Evolutionary conservation across 2,329 filamentous ascomycete genomes (phyloP), one percentile per base, ranked within the genome.

Genomic region (Monosporascus sp.): DNA sequence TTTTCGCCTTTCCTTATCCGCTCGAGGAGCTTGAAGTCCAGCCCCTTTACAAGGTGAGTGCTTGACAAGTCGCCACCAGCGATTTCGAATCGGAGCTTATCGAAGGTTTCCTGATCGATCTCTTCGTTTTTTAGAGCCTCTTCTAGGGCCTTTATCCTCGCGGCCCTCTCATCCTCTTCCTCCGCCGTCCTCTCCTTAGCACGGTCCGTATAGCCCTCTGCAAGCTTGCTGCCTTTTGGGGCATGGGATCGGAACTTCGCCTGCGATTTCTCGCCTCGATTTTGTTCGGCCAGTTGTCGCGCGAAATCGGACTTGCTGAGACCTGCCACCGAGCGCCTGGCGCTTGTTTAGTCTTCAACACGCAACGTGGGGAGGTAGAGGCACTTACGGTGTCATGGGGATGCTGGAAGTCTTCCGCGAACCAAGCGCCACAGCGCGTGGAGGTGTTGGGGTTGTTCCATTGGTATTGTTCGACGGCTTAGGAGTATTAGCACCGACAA

Each of bases 41-140:
- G 72, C 0, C 94, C 94, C 67, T 97, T 97, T 48, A 97, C 87
- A 59, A 97, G 72, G 76, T 96, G 91, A 15, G 91, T 96, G 62
- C 85, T 90, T 15, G 76, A 76, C 22, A 92, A 72, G 68, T 96
- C 88, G 7, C 92, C 93, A 3, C 91, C 92, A 1, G 90, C 82
- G 52, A 97, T 90, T 61, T 95, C 82, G 58, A 82, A 81, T 37
- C 88, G 78, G 41, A 93, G 70, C 62, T 80, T 84, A 63, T 93
- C 86, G 68, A 95, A 96, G 0, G 86, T 91, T 48, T 80, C 81
- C 60, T 84, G 80, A 60, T 95, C 89, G 59, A 97, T 91, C 71
- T 96, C 85, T 48, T 89, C 89, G 45, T 91, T 77, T 71, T 94
- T 94, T 59, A 91, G 78, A 62, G 87, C 81, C 65, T 94, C 85